Evolutionary conservation across 2,329 filamentous ascomycete species (phyloP).

Genomic region (Diplodia corticola): DNA sequence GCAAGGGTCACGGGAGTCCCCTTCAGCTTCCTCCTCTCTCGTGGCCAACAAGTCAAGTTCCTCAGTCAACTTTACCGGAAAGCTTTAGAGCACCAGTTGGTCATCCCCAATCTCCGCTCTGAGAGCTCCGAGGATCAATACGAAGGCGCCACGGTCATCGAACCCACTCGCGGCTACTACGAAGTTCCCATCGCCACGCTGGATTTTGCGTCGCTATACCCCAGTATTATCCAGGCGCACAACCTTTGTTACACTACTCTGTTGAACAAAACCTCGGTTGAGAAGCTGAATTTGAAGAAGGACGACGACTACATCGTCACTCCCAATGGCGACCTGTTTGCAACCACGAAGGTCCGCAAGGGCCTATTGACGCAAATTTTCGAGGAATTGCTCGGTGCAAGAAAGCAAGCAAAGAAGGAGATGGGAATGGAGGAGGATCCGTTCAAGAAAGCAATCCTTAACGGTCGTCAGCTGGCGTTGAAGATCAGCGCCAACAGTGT

Average conservation of each 20-base stretch:
- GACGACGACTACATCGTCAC: constrained; percentile 97
- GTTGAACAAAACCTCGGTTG: constrained; percentile 73
- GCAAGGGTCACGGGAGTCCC: constrained; percentile 98
- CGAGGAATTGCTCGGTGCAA: constrained; percentile 84
- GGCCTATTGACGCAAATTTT: constrained; percentile 92
- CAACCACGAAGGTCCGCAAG: constrained; percentile 84
- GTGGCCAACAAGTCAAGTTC: constrained; percentile 96
- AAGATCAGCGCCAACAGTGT: constrained; percentile 98
- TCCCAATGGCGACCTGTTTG: constrained; percentile 91
- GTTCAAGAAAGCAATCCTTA: constrained; percentile 97
- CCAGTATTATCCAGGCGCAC: constrained; percentile 98
- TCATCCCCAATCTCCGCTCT: constrained; percentile 81
- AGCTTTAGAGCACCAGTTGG: constrained; percentile 85
- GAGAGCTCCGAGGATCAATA: constrained; percentile 82
- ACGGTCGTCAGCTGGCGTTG: constrained; percentile 92
- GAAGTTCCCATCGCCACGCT: constrained; percentile 93
- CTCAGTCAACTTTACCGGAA: constrained; percentile 97
- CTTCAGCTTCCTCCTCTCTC: constrained; percentile 88
- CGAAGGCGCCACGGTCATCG: constrained; percentile 96
- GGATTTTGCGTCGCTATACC: constrained; percentile 98
- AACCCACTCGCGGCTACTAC: constrained; percentile 90
- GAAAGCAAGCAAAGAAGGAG: constrained; percentile 93
- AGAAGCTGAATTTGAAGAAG: constrained; percentile 74
- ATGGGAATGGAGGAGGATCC: constrained; percentile 85
- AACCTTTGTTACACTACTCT: constrained; percentile 98